Evolutionary conservation across 805 yeast genomes (phyloP), one percentile per base, ranked within the genome.

Genomic region (Suhomyces sp.): DNA sequence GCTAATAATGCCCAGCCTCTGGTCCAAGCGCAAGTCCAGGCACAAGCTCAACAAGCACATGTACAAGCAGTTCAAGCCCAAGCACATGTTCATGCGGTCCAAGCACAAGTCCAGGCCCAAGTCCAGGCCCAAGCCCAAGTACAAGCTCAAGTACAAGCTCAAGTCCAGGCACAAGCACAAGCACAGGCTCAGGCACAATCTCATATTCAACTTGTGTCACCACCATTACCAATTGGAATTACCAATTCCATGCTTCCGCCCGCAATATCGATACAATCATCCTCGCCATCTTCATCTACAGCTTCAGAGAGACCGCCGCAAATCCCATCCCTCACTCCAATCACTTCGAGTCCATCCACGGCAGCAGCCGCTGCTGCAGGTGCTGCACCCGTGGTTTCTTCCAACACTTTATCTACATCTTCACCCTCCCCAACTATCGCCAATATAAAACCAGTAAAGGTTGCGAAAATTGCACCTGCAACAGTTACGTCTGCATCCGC

Each of bases 291-390:
- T 25, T 8, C 37, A 9, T 6, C 38, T 7, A 14, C 34, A 12
- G 10, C 24, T 10, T 14, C 35, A 4, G 26, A 22, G n/a, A 16
- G 28, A 22, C 27, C 30, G 4, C 13, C 5, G 18, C 32, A 12
- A 10, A 20, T 41, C 5, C 44, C 44, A 25, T 33, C 33, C 35
- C 39, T 37, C 22, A 37, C 37, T 2, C 44, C 44, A 4, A 37
- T 41, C 18, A 40, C 41, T 2, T 40, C 44, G 9, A 38, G 39
- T 26, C 37, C 44, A 1, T 34, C 41, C 4, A 22, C 39, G 5
- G 44, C 44, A 2, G 34, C 37, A 4, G 44, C 38, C 12, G 42
- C 44, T 31, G 31, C 35, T 31, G 32, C 40, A 36, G 28, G 31
- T 33, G 19, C 27, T 32, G 9, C 33, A 26, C 24, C 40, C 31